Conservation (phyloP, 352 stramenopile species). For the Globisporangium rhizosaccharum region DNA sequence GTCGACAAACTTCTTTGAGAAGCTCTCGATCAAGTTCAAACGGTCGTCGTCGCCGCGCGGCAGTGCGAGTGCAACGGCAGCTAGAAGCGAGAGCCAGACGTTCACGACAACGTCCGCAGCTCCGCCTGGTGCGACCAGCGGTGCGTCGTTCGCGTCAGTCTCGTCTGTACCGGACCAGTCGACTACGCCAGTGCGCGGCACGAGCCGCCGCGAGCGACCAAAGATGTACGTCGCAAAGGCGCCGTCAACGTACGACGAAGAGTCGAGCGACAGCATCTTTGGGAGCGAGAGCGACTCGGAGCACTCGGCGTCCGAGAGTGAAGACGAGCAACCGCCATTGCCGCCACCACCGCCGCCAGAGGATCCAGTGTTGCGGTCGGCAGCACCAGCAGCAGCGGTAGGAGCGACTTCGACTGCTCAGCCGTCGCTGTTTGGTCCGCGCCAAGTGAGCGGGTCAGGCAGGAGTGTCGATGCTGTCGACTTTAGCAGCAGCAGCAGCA, state of each 20-base stretch:
- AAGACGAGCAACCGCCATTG: conserved; percentile 33
- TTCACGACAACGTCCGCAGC: not conserved
- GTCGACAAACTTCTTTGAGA: conserved; percentile 80
- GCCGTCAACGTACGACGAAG: conserved; percentile 58
- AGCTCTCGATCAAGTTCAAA: conserved; percentile 81
- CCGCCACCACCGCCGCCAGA: conserved; percentile 31
- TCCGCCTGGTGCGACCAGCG: conserved; percentile 3
- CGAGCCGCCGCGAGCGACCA: conserved; percentile 44
- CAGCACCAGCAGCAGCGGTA: conserved; percentile 8
- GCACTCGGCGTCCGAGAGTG: conserved; percentile 32
- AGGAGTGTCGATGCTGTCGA: conserved; percentile 39
- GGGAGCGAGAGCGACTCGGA: conserved; percentile 68
- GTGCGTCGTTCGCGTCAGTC: conserved; percentile 1
- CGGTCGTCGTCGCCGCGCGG: conserved; percentile 50
- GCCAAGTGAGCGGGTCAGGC: conserved; percentile 29
- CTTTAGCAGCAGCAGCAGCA: conserved; percentile 23
- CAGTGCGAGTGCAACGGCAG: conserved; percentile 9
- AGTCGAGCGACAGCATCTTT: conserved; percentile 86
- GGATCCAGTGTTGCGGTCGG: conserved; percentile 13
- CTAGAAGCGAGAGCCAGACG: conserved; percentile 15
- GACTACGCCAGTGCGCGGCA: conserved; percentile 26
- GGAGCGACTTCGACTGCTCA: conserved; percentile 1
- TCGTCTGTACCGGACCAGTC: not conserved
- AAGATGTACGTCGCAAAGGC: conserved; percentile 77
- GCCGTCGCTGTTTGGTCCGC: conserved; percentile 13